Base-by-base conservation (phyloP, 2,329 filamentous ascomycete genomes). In the Moelleriella libera region DNA sequence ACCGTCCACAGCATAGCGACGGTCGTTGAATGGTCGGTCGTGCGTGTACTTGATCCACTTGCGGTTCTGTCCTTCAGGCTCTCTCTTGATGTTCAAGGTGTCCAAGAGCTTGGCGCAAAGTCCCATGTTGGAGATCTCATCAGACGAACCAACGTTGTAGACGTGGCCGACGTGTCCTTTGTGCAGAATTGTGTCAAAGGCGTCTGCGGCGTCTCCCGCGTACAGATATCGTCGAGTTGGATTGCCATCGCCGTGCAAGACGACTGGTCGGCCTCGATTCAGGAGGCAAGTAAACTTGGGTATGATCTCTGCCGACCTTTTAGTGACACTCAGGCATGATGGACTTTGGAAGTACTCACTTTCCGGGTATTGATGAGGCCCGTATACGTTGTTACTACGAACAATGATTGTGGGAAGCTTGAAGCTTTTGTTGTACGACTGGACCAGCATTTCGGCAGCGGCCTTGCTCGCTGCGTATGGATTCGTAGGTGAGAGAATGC, bases 371-470 rank as follows among this genome's bases (percentile, higher is more conserved):
- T 90, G 85, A 59, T 89, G 84, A 28, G 86, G 86, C 0, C 86
- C 86, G 57, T 89, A 92, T 31, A 90, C 84, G 57, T 92, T 90
- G 68, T 90, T 90, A 60, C 83, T 83, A 45, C 85, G 75, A 30
- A 89, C 82, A 55, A 89, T 85, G 53, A 90, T 86, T 46, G 80
- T 78, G 1, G 85, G 85, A 10, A 92, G 71, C 62, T 84, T 83
- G 70, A 88, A 89, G 63, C 82, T 86, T 67, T 85, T 88, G 60
- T 82, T 76, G 61, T 89, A 92, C n/a, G 85, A 86, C 61, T 84
- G 81, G n/a, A 90, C 84, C 58, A 87, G 72, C 84, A 88, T 88
- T 67, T 89, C 85, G 5, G 85, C 85, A 1, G 85, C 85, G 3
- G 85, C 85, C 64, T 89, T 89, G 65, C 80, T 84, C 21, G 85